Percentiles rank a stretch among this genome's conserved stretches.
phyloP scores from a whole-genome alignment of 2,329 filamentous ascomycete species.

The Didymella pinodella region DNA sequence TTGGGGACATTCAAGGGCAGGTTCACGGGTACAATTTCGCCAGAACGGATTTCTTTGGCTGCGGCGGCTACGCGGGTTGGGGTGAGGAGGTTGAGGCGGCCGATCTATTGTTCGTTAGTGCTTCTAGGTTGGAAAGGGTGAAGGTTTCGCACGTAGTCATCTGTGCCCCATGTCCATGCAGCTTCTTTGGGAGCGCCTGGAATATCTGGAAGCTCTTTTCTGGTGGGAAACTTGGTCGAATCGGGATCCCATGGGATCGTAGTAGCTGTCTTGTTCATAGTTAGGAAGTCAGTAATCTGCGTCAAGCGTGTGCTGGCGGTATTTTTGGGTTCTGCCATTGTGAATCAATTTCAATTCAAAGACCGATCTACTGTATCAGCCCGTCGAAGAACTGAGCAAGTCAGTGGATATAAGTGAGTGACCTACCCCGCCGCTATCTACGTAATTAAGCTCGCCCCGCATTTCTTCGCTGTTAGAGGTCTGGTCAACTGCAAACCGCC shows the following conservation, averaged over 20 bases:
- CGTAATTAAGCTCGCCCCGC: slow-evolving; percentile 20
- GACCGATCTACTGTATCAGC: not conserved
- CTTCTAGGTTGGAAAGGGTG: not conserved
- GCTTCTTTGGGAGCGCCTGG: slow-evolving; percentile 62
- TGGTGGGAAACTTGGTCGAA: slow-evolving; percentile 60
- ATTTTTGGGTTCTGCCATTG: slow-evolving; percentile 48
- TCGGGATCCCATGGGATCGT: slow-evolving; percentile 64
- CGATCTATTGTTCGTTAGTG: slow-evolving; percentile 47
- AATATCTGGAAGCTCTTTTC: slow-evolving; percentile 62
- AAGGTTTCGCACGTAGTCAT: slow-evolving; percentile 56
- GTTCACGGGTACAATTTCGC: slow-evolving; percentile 64
- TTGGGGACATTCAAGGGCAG: slow-evolving; percentile 62
- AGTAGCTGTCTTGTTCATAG: slow-evolving; percentile 56
- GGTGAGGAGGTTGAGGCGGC: slow-evolving; percentile 65
- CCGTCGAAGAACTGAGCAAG: not conserved
- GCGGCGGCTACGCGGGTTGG: slow-evolving; percentile 63
- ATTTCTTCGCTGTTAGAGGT: slow-evolving; percentile 7
- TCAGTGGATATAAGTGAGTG: not conserved
- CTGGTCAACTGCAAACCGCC: slow-evolving; percentile 11
- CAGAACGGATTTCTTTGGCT: slow-evolving; percentile 61
- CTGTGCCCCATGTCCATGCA: slow-evolving; percentile 68
- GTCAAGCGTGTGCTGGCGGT: slow-evolving; percentile 49
- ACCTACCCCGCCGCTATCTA: slow-evolving; percentile 14
- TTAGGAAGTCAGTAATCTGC: slow-evolving; percentile 57
- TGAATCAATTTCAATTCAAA: not conserved